phyloP scores from a whole-genome alignment of 108 stramenopile species.

The Nitzschia sp. region DNA sequence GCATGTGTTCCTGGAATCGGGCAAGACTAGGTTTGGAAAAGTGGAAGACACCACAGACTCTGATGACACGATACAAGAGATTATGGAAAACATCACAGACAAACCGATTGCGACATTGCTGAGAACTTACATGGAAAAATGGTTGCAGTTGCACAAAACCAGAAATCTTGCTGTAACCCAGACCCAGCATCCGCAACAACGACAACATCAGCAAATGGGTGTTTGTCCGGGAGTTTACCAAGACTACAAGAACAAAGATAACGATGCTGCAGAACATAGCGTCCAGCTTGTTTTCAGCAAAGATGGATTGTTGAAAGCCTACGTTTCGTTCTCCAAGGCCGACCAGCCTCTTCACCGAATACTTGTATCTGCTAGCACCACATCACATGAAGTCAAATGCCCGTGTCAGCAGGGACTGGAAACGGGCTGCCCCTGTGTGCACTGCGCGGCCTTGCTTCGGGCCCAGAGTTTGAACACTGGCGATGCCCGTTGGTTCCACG shows the following conservation, averaged over 20 bases:
- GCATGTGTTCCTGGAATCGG: not conserved
- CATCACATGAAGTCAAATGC: not conserved
- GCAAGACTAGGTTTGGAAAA: not conserved
- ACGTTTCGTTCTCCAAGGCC: not conserved
- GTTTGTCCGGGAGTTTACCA: not conserved
- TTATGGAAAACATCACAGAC: not conserved
- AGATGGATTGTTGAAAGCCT: not conserved
- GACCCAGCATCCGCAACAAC: not conserved
- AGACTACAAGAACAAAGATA: not conserved
- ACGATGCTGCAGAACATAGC: not conserved
- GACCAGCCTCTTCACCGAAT: not conserved
- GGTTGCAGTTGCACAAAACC: not conserved
- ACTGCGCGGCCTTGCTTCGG: not conserved
- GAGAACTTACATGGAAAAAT: not conserved
- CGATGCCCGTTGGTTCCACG: not conserved
- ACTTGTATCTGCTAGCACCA: not conserved
- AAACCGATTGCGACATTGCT: not conserved
- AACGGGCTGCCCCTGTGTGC: not conserved
- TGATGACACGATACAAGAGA: not conserved
- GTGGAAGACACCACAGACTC: not conserved
- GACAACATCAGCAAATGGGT: not conserved
- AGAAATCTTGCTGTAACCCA: not conserved
- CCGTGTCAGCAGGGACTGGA: not conserved
- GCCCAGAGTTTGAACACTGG: not conserved
- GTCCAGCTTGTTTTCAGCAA: not conserved